Base-by-base conservation (phyloP, 176 grass and related monocot genomes). In the Zizania latifolia region DNA sequence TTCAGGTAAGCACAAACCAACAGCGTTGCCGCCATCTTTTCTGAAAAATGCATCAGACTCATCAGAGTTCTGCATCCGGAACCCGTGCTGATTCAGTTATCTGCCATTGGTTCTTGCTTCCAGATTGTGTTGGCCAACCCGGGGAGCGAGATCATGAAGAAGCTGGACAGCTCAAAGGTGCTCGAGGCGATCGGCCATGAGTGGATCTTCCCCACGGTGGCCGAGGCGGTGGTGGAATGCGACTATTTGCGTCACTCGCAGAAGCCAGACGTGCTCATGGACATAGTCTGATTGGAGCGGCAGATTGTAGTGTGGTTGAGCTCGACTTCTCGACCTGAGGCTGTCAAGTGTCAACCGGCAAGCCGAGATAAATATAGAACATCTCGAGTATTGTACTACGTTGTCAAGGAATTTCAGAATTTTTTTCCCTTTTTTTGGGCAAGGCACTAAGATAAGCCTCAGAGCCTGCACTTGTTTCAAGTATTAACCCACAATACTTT, bases 101-200 rank as follows among this genome's bases (percentile, higher is more conserved):
- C 44, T 30, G 36, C 12, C 19, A 19, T 15, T 57, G 4, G 40
- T 78, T 62, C 33, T 33, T 11, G 9, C 23, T 48, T 28, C 75
- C 89, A 99, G 96, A 65, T 99, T 33, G 91, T 90, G 26, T 48
- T 99, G 60, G 96, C 96, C 2, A 90, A 89, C 60, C 96, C 96
- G 2, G 92, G 92, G 30, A 99, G 89, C 28, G 96, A 99, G 72
- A 76, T 99, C 43, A 95, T 99, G 92, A 94, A 94, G 86, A 99
- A 99, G 71, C 78, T 99, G 68, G 45, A 85, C 41, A 92, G 82
- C 66, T 95, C 92, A 34, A 94, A 92, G 84, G 87, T 86, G 69
- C 84, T 99, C 11, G 89, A 88, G 79, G 19, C 39, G 76, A 95
- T 99, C 50, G 87, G 92, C 7, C 86, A 90, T 58, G 92, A 99